Evolutionary conservation across 768 basidiomycete genomes (phyloP).

Genomic region (Suillus variegatus): DNA sequence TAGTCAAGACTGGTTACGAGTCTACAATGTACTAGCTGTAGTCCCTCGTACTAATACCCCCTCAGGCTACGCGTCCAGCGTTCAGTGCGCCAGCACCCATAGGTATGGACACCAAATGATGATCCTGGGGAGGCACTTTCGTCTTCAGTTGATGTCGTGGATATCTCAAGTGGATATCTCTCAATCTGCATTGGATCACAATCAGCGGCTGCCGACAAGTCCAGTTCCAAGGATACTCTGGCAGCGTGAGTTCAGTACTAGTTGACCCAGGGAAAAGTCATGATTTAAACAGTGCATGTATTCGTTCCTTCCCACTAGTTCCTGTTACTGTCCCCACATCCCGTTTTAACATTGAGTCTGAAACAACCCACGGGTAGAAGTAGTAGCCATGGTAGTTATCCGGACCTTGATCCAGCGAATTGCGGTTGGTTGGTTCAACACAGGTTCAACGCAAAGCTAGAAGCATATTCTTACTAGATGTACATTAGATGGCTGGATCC

Average conservation of each 20-base stretch:
- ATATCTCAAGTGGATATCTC: neutral
- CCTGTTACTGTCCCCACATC: neutral
- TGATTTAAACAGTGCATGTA: neutral
- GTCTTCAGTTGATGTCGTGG: neutral
- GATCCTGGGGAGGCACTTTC: neutral
- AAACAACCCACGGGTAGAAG: neutral
- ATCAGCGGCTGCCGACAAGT: neutral
- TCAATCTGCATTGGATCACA: neutral
- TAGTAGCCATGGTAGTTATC: neutral
- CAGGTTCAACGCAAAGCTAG: neutral
- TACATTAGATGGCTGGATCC: neutral
- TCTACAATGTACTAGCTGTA: neutral
- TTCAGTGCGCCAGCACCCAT: neutral
- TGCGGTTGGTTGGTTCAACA: neutral
- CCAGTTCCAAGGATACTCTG: neutral
- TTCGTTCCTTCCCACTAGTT: neutral
- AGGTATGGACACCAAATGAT: neutral
- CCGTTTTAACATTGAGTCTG: neutral
- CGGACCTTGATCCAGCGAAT: neutral
- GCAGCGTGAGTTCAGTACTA: neutral
- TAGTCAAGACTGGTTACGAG: neutral
- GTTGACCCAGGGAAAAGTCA: neutral
- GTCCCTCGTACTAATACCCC: neutral
- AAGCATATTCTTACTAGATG: neutral
- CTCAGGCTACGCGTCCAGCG: neutral